Evolutionary conservation across 768 basidiomycete species (phyloP).

Genomic region (Austroboletus festivus): DNA sequence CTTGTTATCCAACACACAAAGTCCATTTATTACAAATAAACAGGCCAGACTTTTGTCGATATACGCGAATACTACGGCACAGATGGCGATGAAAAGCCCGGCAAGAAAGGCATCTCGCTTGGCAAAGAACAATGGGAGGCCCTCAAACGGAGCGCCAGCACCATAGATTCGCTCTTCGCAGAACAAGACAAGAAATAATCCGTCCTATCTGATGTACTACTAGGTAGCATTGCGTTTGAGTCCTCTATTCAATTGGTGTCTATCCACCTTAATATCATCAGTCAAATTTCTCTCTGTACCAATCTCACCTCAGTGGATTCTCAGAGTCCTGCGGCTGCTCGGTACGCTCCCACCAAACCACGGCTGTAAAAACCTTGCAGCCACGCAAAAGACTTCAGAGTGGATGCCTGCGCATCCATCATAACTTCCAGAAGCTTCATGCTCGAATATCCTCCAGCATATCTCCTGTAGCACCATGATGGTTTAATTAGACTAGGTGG

Average conservation of each 20-base stretch:
- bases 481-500: background rate
- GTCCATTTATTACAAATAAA: slow-evolving; percentile 28
- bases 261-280: slow-evolving; percentile 4
- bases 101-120: slow-evolving; percentile 79
- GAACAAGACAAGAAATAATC: slow-evolving; percentile 22
- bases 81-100: slow-evolving; percentile 65
- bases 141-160: slow-evolving; percentile 41
- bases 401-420: slow-evolving; percentile 61
- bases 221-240: background rate
- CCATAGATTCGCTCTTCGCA: slow-evolving; percentile 53
- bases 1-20: background rate
- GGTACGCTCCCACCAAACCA: slow-evolving; percentile 64
- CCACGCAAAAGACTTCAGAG: slow-evolving; percentile 60
- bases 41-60: slow-evolving; percentile 56
- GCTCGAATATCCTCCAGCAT: slow-evolving; percentile 48
- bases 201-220: background rate
- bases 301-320: background rate
- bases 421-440: slow-evolving; percentile 54
- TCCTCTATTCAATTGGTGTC: background rate
- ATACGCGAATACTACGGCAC: slow-evolving; percentile 71
- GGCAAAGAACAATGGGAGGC: slow-evolving; percentile 63
- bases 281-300: background rate
- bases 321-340: slow-evolving; percentile 63
- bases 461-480: slow-evolving; percentile 46
- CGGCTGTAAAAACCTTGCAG: slow-evolving; percentile 53